Evolutionary conservation across 805 yeast species (phyloP), one percentile per base, ranked within the genome.

Genomic region (Jamesozyma lodderae): DNA sequence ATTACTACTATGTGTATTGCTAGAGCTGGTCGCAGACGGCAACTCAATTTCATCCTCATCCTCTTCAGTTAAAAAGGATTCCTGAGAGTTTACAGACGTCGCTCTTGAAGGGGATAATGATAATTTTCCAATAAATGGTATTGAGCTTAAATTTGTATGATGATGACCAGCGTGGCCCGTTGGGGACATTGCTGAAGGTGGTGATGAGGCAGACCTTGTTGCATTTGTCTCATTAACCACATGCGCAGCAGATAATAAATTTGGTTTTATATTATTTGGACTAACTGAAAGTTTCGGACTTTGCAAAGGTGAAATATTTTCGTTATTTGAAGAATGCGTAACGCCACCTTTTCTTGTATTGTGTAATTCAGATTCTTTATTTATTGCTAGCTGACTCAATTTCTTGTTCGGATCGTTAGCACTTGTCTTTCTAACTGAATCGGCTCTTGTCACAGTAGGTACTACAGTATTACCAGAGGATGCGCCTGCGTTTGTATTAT

Each of bases 301-400:
- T 15, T 44, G 48, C n/a, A 30, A 26, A n/a, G 44, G 48, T 8
- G 44, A 33, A 24, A 22, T 30, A 31, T 13, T 41, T 21, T 31
- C 17, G 19, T 3, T 14, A 15, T 31, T 18, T 19, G 31, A n/a
- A 10, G 29, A 20, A n/a, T n/a, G n/a, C n/a, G 41, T 46, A 10
- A 10, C 18, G 14, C 29, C 20, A 18, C 28, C 36, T 11, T 39
- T 47, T 35, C 52, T 41, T 10, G 48, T 46, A 26, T 41, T 40
- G 27, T 46, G 46, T 26, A 46, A 40, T 41, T 53, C 60, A 25
- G 37, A 41, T 36, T 48, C 58, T 33, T 52, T 57, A 32, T 41
- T 41, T 21, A 26, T 36, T 9, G 47, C 36, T 14, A 47, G 29
- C 28, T 44, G 46, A 18, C 31, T 27, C 8, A 38, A 14, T 25